These are phyloP conservation scores for Letharia columbiana DNA, from an alignment of 495 filamentous ascomycete genomes.

Conservation along the genomic window DNA sequence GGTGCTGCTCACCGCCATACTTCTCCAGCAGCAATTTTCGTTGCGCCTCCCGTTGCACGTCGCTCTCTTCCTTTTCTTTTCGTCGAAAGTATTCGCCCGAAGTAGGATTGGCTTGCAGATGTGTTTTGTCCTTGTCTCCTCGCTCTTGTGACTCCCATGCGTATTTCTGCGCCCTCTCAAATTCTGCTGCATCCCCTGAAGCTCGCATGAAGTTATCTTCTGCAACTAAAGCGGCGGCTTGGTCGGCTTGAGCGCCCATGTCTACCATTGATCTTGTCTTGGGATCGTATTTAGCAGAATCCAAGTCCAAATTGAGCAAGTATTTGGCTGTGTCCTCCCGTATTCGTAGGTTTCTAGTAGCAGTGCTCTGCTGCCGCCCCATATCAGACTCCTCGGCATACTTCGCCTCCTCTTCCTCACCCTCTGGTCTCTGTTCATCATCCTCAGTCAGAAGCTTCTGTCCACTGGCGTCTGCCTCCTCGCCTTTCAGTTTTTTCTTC, in stretches of 20 bases:
- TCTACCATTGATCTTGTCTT: conserved; percentile 95
- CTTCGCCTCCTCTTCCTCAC: conserved; percentile 53
- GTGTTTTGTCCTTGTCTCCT: conserved; percentile 60
- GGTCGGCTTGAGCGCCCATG: conserved; percentile 71
- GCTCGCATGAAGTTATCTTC: conserved; percentile 90
- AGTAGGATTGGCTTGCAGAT: conserved; percentile 94
- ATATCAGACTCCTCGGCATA: conserved; percentile 98
- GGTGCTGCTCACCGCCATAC: conserved; percentile 67
- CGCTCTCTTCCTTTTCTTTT: conserved; percentile 63
- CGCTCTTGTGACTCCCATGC: conserved; percentile 94
- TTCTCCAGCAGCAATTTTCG: conserved; percentile 69
- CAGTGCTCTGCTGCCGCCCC: conserved; percentile 79
- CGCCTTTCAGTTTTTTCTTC: conserved; percentile 47
- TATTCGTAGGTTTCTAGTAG: conserved; percentile 82
- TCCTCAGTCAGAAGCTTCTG: conserved; percentile 27
- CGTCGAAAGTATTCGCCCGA: conserved; percentile 76
- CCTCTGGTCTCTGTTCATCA: conserved; percentile 28
- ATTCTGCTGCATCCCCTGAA: conserved; percentile 90
- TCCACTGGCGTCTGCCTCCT: conserved; percentile 20
- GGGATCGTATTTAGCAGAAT: conserved; percentile 96
- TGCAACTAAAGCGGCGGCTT: conserved; percentile 77
- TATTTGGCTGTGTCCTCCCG: conserved; percentile 99
- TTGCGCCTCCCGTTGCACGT: conserved; percentile 56
- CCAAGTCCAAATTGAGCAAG: conserved; percentile 83
- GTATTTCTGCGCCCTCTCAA: conserved; percentile 79